phyloP scores from a whole-genome alignment of 1,139 yeast species.

The Yamadazyma triangularis region DNA sequence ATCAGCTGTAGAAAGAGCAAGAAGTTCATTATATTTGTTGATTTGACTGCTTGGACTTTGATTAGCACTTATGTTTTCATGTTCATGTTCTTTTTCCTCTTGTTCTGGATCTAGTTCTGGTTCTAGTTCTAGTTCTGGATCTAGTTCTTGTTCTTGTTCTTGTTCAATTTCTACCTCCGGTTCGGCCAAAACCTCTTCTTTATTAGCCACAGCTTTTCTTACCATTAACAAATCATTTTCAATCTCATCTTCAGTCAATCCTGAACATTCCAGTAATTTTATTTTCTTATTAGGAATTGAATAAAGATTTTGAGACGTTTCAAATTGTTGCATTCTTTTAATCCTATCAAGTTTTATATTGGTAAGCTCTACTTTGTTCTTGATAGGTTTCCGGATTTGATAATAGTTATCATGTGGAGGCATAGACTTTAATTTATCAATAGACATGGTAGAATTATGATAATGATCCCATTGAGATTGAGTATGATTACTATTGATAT shows the following conservation, averaged over 20 bases:
- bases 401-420: neutral
- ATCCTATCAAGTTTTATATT: slow-evolving; percentile 17
- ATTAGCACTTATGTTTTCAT: neutral
- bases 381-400: slow-evolving; percentile 9
- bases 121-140: neutral
- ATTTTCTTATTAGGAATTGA: slow-evolving; percentile 4
- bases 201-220: neutral
- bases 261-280: slow-evolving; percentile 13
- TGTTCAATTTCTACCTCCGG: neutral
- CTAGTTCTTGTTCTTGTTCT: neutral
- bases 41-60: neutral
- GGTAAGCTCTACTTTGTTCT: slow-evolving; percentile 33
- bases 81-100: neutral
- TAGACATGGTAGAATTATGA: slow-evolving; percentile 26
- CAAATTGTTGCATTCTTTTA: slow-evolving; percentile 8
- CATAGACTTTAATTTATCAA: slow-evolving; percentile 4
- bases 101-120: neutral
- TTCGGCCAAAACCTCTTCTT: neutral
- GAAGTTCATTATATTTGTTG: neutral
- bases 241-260: slow-evolving; percentile 22
- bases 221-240: slow-evolving; percentile 9
- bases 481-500: slow-evolving; percentile 13
- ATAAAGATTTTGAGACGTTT: no score
- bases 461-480: slow-evolving; percentile 20
- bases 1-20: neutral